Base-by-base conservation (phyloP, 768 basidiomycete species). In the Lactifluus volemus region DNA sequence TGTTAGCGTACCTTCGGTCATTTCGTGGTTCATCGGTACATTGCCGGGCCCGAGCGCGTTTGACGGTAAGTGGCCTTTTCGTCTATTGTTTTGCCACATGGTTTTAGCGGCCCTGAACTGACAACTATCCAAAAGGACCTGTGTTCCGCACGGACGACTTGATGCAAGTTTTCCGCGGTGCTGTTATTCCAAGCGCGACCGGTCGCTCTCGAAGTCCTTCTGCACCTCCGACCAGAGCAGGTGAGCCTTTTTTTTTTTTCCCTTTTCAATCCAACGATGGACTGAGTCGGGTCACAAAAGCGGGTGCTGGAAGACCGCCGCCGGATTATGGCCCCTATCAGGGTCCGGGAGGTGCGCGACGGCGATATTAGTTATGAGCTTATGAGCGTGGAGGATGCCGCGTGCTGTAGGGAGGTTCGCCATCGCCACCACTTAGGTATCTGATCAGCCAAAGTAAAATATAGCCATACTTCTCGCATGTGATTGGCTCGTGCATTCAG, bases 131-230 rank as follows among this genome's bases (percentile, higher is more conserved):
- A 21, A 66, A 25, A 95, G 93, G 93, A 4, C 94, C 94, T 9
- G 81, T 92, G 42, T 96, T 96, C 75, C 80, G 90, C 59, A 86
- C 88, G 1, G 94, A 97, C 34, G 93, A 96, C 71, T 76, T 96
- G 42, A 87, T 98, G 84, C 85, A 86, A 63, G 69, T 92, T 34
- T 86, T 97, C 72, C 80, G 84, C 39, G 89, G 83, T 68, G 88
- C 90, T 51, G 83, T 88, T 36, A 90, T 93, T 58, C 89, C 92
- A 0, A 85, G 84, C 60, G 79, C 71, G 49, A 71, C 73, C 49
- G 76, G 80, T 64, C 73, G 79, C 3, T 81, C 81, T 55, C 60
- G 60, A 5, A 82, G 85, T 12, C 83, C 81, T 9, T 76, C 81
- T 6, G 80, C 83, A 4, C 75, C 78, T 29, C 66, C 71, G 21